Evolutionary conservation across 331 rosid species (phyloP).

Genomic region (Malus hybrid): DNA sequence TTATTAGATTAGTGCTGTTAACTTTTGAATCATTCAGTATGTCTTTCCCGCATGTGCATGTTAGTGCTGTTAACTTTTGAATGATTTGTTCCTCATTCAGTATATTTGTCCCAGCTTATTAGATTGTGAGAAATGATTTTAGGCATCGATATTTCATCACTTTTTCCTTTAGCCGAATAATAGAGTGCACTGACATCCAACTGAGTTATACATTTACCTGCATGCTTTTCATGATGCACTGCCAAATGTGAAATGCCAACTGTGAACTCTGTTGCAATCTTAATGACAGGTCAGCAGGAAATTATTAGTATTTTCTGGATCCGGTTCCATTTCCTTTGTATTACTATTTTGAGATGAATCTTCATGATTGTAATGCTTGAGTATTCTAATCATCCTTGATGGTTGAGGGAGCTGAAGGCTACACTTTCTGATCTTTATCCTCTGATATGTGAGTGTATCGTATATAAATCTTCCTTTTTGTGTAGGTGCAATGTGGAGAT

Average conservation of each 20-base stretch:
- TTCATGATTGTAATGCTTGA: background rate
- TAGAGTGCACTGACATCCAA: background rate
- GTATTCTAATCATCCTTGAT: background rate
- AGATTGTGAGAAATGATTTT: background rate
- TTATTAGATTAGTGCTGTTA: too few species aligned
- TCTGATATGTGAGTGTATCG: background rate
- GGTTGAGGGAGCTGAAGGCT: background rate
- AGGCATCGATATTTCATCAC: background rate
- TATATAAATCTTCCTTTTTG: constrained; percentile 7
- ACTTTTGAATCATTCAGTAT: too few species aligned
- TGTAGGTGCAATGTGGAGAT: constrained; percentile 96
- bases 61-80: background rate
- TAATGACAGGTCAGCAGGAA: background rate
- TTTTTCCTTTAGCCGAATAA: background rate
- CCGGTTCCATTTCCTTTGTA: background rate
- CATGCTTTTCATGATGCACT: background rate
- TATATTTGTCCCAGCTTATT: background rate
- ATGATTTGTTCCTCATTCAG: background rate
- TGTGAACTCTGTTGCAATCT: background rate
- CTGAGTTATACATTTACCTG: background rate
- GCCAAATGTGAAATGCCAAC: background rate
- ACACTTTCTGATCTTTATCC: background rate
- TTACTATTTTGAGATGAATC: background rate
- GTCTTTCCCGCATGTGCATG: too few species aligned
- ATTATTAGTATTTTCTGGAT: background rate